Evolutionary conservation across 164 flowering plant species (phyloP).

Genomic region (Taxillus chinensis): DNA sequence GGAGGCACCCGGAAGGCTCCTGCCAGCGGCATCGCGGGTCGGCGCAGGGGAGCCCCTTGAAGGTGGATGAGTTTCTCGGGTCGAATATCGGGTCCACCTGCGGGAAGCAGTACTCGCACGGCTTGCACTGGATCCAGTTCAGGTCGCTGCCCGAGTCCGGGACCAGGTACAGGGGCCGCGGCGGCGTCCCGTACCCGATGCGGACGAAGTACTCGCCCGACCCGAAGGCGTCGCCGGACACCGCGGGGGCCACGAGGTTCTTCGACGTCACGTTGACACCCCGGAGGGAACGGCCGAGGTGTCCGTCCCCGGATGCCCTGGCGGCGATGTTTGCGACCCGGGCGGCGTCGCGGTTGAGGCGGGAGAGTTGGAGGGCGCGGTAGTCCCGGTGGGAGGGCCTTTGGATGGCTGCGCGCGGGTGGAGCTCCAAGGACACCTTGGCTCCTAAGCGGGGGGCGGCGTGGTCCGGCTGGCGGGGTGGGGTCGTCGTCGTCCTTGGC

Average conservation of each 20-base stretch:
- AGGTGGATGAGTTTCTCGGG: slow-evolving; percentile 30
- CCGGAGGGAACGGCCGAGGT: slow-evolving; percentile 17
- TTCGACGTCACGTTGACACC: slow-evolving; percentile 10
- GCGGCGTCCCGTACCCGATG: slow-evolving; percentile 33
- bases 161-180: slow-evolving; percentile 25
- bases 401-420: slow-evolving; percentile 15
- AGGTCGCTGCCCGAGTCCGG: slow-evolving; percentile 50
- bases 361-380: slow-evolving; percentile 17
- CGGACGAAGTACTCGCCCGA: slow-evolving; percentile 50
- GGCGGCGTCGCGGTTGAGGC: slow-evolving; percentile 38
- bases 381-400: slow-evolving; percentile 22
- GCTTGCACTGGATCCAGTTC: slow-evolving; percentile 48
- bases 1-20: slow-evolving; percentile 11
- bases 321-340: slow-evolving; percentile 24
- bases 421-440: slow-evolving; percentile 16
- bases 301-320: slow-evolving; percentile 9
- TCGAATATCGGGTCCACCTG: slow-evolving; percentile 41
- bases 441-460: too few species aligned
- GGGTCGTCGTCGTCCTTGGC: too few species aligned
- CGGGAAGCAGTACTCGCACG: slow-evolving; percentile 38
- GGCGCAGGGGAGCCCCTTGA: slow-evolving; percentile 19
- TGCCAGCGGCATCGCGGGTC: slow-evolving; percentile 22
- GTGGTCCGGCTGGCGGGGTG: too few species aligned
- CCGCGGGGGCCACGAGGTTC: slow-evolving; percentile 24
- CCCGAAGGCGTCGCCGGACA: slow-evolving; percentile 33